Percentiles rank a stretch among this genome's conserved stretches.
Evolutionary conservation across 805 yeast species (phyloP).

Genomic region (Sugiyamaella smithiae): DNA sequence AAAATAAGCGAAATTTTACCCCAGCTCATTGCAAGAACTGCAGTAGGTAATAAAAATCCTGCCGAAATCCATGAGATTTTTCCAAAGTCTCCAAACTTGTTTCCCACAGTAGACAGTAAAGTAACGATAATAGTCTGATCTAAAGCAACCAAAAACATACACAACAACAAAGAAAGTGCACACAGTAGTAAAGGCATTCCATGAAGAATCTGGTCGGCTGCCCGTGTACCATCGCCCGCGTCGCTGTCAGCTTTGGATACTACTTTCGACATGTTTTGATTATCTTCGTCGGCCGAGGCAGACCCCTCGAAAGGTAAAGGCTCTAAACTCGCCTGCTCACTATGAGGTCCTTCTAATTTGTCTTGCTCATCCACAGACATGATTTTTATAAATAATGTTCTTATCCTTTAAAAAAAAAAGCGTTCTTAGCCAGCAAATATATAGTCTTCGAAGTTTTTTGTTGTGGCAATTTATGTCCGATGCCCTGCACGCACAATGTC

Average conservation of each 20-base stretch:
- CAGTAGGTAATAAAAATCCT: slow-evolving; percentile 56
- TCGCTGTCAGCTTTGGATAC: slow-evolving; percentile 2
- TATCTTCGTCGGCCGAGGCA: too few relatives aligned
- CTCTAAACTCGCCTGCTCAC: not conserved
- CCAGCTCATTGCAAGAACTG: slow-evolving; percentile 61
- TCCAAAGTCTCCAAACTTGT: slow-evolving; percentile 45
- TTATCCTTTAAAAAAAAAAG: too few relatives aligned
- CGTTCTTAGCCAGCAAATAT: too few relatives aligned
- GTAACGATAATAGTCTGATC: slow-evolving; percentile 57
- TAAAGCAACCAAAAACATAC: slow-evolving; percentile 34
- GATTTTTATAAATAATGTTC: too few relatives aligned
- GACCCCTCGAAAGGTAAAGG: too few relatives aligned
- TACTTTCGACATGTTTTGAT: not conserved
- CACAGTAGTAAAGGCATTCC: slow-evolving; percentile 23
- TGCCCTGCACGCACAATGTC: not conserved
- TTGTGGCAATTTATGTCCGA: slow-evolving; percentile 1
- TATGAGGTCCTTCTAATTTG: not conserved
- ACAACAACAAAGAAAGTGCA: slow-evolving; percentile 18
- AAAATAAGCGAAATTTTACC: slow-evolving; percentile 60
- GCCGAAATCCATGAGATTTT: slow-evolving; percentile 61
- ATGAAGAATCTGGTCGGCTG: slow-evolving; percentile 24
- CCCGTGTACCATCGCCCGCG: slow-evolving; percentile 28
- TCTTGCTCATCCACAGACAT: not conserved
- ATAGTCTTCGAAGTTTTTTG: too few relatives aligned
- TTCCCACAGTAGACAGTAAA: slow-evolving; percentile 50